Conservation (phyloP, 441 rosid genomes). For the Populus tomentosa region DNA sequence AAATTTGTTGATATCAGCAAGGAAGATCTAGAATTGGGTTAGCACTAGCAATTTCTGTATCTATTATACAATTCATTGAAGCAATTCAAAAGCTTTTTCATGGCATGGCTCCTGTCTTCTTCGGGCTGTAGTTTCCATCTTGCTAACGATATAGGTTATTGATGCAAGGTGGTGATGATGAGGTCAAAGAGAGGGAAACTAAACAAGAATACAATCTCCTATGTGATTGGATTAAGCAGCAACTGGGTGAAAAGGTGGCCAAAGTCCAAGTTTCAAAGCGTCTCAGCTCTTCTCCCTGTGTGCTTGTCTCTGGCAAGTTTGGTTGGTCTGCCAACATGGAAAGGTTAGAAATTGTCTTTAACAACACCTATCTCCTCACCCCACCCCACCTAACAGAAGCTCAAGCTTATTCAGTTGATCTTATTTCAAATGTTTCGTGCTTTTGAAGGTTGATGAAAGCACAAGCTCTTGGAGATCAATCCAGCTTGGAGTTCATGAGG, state of each 20-base stretch:
- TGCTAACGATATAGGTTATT: slow-evolving; percentile 1
- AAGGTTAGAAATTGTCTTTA: slow-evolving; percentile 45
- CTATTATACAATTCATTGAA: not conserved
- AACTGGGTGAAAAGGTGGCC: slow-evolving; percentile 92
- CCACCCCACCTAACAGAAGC: not conserved
- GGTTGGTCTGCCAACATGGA: slow-evolving; percentile 99
- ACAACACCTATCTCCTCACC: not conserved
- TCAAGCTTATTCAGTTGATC: not conserved
- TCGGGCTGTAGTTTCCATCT: not conserved
- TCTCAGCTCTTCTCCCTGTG: slow-evolving; percentile 89
- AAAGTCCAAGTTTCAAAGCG: slow-evolving; percentile 93
- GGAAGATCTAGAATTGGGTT: slow-evolving; percentile 95
- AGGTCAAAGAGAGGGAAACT: slow-evolving; percentile 75
- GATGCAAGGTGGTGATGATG: slow-evolving; percentile 79
- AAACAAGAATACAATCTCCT: slow-evolving; percentile 74
- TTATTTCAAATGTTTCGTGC: not conserved
- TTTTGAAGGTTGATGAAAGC: slow-evolving; percentile 88
- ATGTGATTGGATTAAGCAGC: slow-evolving; percentile 95
- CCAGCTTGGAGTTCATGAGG: slow-evolving; percentile 96
- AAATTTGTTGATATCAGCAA: slow-evolving; percentile 96
- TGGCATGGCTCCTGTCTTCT: not conserved
- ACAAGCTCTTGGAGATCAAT: slow-evolving; percentile 92
- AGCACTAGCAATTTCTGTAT: slow-evolving; percentile 17
- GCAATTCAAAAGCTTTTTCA: not conserved
- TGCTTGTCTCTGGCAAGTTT: slow-evolving; percentile 92